Percentiles rank a stretch among this genome's conserved stretches.
Evolutionary conservation across 805 yeast genomes (phyloP).

Genomic region (Metschnikowia corniflorae): DNA sequence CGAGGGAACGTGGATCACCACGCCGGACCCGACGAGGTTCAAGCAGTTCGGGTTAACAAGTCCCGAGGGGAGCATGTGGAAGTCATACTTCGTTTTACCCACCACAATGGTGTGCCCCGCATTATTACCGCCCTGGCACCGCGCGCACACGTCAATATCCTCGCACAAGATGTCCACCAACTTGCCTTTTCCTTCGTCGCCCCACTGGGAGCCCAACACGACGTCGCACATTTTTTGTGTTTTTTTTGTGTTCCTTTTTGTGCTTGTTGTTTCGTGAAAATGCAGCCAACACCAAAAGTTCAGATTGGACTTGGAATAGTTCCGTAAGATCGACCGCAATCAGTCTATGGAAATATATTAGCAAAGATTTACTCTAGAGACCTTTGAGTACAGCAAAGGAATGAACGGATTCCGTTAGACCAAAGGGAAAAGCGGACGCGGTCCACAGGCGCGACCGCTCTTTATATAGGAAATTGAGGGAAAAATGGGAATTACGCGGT

Average conservation of each 20-base stretch:
- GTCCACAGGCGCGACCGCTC: conserved; percentile 3
- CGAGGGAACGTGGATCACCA: conserved; percentile 92
- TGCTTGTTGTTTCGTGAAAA: no score
- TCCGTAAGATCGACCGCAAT: no score
- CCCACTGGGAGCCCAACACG: conserved; percentile 99
- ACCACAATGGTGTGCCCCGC: conserved; percentile 99
- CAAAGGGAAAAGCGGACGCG: conserved; percentile 16
- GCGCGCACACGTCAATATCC: conserved; percentile 91
- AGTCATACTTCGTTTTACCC: conserved; percentile 82
- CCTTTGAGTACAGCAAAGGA: conserved; percentile 19
- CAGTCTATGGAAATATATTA: no score
- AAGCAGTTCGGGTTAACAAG: conserved; percentile 87
- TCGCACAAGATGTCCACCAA: conserved; percentile 94
- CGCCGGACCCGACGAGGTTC: conserved; percentile 93
- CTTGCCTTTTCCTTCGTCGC: conserved; percentile 99
- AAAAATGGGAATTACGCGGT: no score
- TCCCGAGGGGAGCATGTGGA: conserved; percentile 99
- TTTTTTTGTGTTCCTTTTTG: neutral
- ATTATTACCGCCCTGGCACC: conserved; percentile 98
- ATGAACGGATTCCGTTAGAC: conserved; percentile 30
- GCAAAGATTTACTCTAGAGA: no score
- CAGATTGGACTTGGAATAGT: no score
- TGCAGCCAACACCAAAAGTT: no score
- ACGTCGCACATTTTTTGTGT: conserved; percentile 79
- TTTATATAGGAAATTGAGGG: no score